A percentile compares a stretch with the other conserved stretches of the same genome.
phyloP scores from a whole-genome alignment of 129 eudicot species.

The Flaveria bidentis region DNA sequence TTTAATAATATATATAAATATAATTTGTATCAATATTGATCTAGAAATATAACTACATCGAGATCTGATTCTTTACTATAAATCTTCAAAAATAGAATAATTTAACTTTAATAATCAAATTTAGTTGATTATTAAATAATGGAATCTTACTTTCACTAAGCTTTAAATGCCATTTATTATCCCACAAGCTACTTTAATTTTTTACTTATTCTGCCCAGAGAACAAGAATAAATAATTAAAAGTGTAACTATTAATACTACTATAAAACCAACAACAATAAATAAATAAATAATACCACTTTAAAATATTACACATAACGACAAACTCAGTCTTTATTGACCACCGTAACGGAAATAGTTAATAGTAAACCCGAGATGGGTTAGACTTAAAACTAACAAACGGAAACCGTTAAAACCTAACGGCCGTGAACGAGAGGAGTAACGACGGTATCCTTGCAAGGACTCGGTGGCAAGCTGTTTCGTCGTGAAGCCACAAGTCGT shows the following conservation, averaged over 20 bases:
- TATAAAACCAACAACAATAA: conserved; percentile 24
- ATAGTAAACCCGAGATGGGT: conserved; percentile 21
- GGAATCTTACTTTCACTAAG: conserved; percentile 42
- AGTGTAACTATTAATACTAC: conserved; percentile 5
- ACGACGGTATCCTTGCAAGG: conserved; percentile 88
- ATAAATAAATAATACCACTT: background rate
- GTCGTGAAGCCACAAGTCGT: conserved; percentile 70
- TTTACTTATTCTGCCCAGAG: conserved; percentile 27
- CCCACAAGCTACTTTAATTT: conserved; percentile 33
- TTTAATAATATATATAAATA: background rate
- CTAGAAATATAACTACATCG: conserved; percentile 24
- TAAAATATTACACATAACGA: conserved; percentile 28
- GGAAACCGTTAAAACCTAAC: conserved; percentile 40
- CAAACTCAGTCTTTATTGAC: conserved; percentile 34
- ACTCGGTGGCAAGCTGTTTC: conserved; percentile 88
- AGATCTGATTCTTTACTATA: conserved; percentile 36
- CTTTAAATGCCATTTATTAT: conserved; percentile 43
- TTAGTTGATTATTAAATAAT: conserved; percentile 15
- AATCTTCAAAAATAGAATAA: conserved; percentile 4
- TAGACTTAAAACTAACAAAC: conserved; percentile 5
- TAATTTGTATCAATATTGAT: conserved; percentile 5
- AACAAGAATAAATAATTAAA: conserved; percentile 23
- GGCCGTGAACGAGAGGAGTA: conserved; percentile 78
- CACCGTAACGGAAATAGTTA: conserved; percentile 45
- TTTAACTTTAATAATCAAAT: background rate